These are phyloP conservation scores for Prunus salicina DNA, from an alignment of 306 rosid genomes.

Conservation along the genomic window DNA sequence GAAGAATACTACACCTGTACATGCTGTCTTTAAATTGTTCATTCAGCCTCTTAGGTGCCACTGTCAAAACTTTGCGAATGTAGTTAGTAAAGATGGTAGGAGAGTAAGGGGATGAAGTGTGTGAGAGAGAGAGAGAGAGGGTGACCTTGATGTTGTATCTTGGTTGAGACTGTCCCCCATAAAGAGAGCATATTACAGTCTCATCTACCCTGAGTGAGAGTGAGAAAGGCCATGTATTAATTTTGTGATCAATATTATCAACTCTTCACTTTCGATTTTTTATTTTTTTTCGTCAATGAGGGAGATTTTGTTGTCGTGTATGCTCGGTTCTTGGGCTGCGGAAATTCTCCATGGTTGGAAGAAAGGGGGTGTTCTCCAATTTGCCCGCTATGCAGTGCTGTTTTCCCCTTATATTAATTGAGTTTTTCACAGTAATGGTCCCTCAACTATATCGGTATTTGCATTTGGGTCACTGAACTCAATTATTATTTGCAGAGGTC, in stretches of 20 bases:
- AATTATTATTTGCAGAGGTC: too few relatives aligned
- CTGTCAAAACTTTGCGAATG: slow-evolving; percentile 32
- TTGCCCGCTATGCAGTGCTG: too few relatives aligned
- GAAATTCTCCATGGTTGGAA: too few relatives aligned
- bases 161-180: slow-evolving; percentile 31
- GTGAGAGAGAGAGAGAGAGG: slow-evolving; percentile 26
- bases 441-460: too few relatives aligned
- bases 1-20: slow-evolving; percentile 47
- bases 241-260: slow-evolving; percentile 34
- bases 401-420: too few relatives aligned
- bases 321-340: neutral
- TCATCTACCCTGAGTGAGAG: slow-evolving; percentile 42
- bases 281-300: neutral
- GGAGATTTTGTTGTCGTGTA: neutral
- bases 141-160: slow-evolving; percentile 20
- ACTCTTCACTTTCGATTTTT: slow-evolving; percentile 17
- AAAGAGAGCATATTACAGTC: slow-evolving; percentile 23
- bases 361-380: too few relatives aligned
- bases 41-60: slow-evolving; percentile 33
- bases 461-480: too few relatives aligned
- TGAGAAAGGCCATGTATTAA: slow-evolving; percentile 33
- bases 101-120: slow-evolving; percentile 31
- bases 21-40: slow-evolving; percentile 43
- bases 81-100: slow-evolving; percentile 42
- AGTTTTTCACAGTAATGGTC: too few relatives aligned